Conservation (phyloP, 2,329 filamentous ascomycete genomes). For the Cercospora canescens region DNA sequence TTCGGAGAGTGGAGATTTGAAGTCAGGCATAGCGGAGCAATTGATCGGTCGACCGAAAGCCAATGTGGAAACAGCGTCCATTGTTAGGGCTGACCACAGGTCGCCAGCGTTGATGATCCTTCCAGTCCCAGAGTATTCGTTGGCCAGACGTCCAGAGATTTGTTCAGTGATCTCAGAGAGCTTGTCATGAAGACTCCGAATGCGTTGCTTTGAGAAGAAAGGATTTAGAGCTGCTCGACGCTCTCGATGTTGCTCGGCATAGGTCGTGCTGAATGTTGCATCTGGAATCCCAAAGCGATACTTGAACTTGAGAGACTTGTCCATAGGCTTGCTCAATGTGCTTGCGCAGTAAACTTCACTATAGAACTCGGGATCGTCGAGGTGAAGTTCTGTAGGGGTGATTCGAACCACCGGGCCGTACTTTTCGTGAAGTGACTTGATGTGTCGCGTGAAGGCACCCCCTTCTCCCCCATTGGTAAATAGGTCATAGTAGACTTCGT, state of each 20-base stretch:
- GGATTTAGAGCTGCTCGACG: neutral
- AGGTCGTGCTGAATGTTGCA: neutral
- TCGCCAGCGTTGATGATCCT: neutral
- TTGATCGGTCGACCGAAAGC: neutral
- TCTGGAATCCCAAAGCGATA: neutral
- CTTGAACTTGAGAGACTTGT: neutral
- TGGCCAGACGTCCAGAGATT: neutral
- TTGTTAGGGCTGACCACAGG: neutral
- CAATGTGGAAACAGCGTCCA: neutral
- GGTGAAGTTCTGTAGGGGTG: slow-evolving; percentile 10
- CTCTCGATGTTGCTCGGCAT: neutral
- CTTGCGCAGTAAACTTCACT: slow-evolving; percentile 2
- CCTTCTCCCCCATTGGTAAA: neutral
- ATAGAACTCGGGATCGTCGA: slow-evolving; percentile 12
- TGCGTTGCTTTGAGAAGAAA: neutral
- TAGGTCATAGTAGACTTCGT: slow-evolving; percentile 17
- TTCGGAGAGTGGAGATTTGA: neutral
- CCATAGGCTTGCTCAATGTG: neutral
- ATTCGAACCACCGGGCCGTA: slow-evolving; percentile 13
- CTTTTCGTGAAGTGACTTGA: slow-evolving; percentile 5
- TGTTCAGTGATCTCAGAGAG: neutral
- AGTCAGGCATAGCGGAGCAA: neutral
- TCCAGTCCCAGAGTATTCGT: neutral
- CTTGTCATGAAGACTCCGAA: neutral
- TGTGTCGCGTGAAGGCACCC: slow-evolving; percentile 3